These are phyloP conservation scores for Solanum hybrid DNA, from an alignment of 305 asterid species.

Conservation along the genomic window DNA sequence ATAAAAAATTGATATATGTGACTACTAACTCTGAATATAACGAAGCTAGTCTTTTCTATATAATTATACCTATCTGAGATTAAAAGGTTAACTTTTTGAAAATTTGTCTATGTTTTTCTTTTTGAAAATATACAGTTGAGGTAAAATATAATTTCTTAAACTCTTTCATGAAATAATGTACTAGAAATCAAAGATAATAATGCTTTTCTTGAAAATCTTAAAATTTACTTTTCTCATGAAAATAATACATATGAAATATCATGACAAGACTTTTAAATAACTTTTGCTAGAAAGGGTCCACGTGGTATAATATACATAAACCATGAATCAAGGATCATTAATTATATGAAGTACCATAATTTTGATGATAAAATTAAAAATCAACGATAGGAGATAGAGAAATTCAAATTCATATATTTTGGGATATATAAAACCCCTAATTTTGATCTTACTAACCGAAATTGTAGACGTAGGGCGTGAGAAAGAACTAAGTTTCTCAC, in stretches of 20 bases:
- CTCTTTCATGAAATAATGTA: background rate
- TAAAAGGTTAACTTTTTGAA: background rate
- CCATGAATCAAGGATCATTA: background rate
- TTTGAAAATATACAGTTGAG: background rate
- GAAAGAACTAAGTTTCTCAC: background rate
- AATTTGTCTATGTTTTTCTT: too few relatives aligned
- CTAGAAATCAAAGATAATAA: background rate
- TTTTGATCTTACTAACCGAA: background rate
- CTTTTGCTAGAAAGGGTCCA: background rate
- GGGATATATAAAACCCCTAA: background rate
- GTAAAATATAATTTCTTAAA: background rate
- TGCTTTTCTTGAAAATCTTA: background rate
- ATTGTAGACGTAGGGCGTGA: background rate
- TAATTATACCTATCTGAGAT: background rate
- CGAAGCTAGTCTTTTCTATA: background rate
- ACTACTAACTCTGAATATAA: background rate
- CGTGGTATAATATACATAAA: background rate
- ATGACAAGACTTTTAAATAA: background rate
- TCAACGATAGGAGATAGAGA: background rate
- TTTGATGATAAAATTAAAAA: too few relatives aligned
- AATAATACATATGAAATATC: background rate
- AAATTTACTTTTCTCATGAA: background rate
- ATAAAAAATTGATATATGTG: too few relatives aligned
- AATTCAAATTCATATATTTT: background rate
- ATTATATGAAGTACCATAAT: background rate